Percentiles rank a stretch among this genome's conserved stretches.
phyloP scores from a whole-genome alignment of 352 stramenopile genomes.

The Globisporangium ultimum region DNA sequence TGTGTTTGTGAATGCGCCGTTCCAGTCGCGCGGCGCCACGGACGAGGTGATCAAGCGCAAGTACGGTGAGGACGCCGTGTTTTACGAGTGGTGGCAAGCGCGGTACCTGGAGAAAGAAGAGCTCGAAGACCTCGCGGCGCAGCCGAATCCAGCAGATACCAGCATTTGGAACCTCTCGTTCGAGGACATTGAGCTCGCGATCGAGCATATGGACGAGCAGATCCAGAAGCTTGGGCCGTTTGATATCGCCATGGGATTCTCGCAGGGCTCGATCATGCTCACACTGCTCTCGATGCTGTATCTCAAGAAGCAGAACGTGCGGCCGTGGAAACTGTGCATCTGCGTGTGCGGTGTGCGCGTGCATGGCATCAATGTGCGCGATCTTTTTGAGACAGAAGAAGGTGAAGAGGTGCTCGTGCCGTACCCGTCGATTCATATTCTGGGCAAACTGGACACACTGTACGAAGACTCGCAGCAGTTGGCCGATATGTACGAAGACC shows the following conservation, averaged over 20 bases:
- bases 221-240: constrained; percentile 35
- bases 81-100: constrained; percentile 48
- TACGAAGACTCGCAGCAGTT: constrained; percentile 41
- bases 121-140: constrained; percentile 15
- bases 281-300: constrained; percentile 38
- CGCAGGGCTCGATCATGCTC: constrained; percentile 46
- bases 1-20: constrained; percentile 37
- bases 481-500: constrained; percentile 37
- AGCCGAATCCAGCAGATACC: constrained; percentile 19
- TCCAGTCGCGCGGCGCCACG: constrained; percentile 17
- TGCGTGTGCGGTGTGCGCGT: constrained; percentile 38
- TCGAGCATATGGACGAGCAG: constrained; percentile 39
- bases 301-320: constrained; percentile 22
- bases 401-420: constrained; percentile 17
- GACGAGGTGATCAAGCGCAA: constrained; percentile 22
- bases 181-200: constrained; percentile 28
- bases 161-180: constrained; percentile 27
- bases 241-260: constrained; percentile 56
- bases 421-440: constrained; percentile 50
- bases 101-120: constrained; percentile 21
- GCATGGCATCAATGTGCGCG: constrained; percentile 29
- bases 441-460: constrained; percentile 42
- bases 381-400: constrained; percentile 28
- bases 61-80: constrained; percentile 29
- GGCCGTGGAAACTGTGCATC: constrained; percentile 40